Evolutionary conservation across 805 yeast species (phyloP).

Genomic region (Hanseniaspora guilliermondii): DNA sequence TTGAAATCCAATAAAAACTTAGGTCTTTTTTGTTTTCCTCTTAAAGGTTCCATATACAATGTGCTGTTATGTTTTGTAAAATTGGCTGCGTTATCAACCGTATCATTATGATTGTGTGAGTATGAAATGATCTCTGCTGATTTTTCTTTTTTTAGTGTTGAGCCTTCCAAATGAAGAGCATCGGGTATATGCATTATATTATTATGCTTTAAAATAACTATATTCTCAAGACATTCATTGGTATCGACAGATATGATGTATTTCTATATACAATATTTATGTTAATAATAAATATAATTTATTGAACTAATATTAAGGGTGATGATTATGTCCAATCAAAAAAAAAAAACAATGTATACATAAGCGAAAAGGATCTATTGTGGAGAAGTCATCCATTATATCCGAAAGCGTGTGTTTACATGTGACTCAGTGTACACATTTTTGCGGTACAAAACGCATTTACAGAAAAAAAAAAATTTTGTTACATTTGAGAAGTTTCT

Average conservation of each 20-base stretch:
- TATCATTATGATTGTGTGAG: neutral
- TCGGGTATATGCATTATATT: neutral
- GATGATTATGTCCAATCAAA: too few species aligned
- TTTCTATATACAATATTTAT: too few species aligned
- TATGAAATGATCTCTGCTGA: conserved; percentile 1
- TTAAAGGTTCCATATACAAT: conserved; percentile 5
- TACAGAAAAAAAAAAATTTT: too few species aligned
- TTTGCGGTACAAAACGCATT: too few species aligned
- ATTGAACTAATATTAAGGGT: too few species aligned
- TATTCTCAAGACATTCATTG: neutral
- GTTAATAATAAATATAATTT: too few species aligned
- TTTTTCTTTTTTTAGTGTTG: neutral
- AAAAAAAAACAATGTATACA: too few species aligned
- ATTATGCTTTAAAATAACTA: neutral
- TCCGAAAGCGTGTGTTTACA: too few species aligned
- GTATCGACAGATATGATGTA: neutral
- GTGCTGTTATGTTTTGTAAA: neutral
- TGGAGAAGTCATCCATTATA: too few species aligned
- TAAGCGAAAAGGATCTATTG: too few species aligned
- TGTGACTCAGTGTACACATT: too few species aligned
- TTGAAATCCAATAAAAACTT: conserved; percentile 49
- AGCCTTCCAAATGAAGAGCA: neutral
- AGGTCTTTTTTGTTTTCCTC: conserved; percentile 33
- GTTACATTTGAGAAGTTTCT: too few species aligned
- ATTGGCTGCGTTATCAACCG: neutral